Evolutionary conservation across 2,329 filamentous ascomycete species (phyloP), one percentile per base, ranked within the genome.

Genomic region (Aspergillus udagawae): DNA sequence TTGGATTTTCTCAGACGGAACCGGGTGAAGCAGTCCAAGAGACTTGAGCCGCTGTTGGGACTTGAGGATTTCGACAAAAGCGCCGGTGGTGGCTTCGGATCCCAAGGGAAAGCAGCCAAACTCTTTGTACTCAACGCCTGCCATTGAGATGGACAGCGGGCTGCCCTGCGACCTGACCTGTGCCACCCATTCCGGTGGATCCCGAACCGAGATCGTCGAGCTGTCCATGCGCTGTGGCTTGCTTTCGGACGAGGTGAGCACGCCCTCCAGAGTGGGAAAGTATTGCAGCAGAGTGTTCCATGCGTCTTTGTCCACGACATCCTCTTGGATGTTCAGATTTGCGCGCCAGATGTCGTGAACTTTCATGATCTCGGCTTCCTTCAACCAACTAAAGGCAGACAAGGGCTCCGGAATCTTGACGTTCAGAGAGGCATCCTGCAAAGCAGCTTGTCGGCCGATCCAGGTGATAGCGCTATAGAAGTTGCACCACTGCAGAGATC

Each of bases 81-180:
- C 73, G 32, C 74, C 65, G 12, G 68, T 58, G 1, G 75, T 68
- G 4, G 73, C 68, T 38, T 79, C 73, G 3, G 77, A 72, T 1
- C 79, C 78, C 1, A 81, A 62, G 23, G 79, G 79, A 54, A 80
- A 80, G 56, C 79, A 80, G 20, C 79, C 79, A 29, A 79, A 66
- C 14, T 67, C 60, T 38, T 70, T 73, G 55, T 74, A 77, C 12
- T 71, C 69, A n/a, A 68, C 58, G 2, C 76, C 76, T 6, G 63
- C 59, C 50, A 68, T 63, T 2, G 77, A 76, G 14, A 71, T 63
- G 1, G 75, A 77, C 25, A 77, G 63, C 9, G 75, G 74, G 58
- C 71, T 73, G 3, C 65, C 68, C 29, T 68, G 64, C 1, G 71
- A 67, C 45, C 66, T 72, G 6, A 69, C 59, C 27, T 70, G 69